Evolutionary conservation across 805 yeast genomes (phyloP).

Genomic region (Yarrowia bubula): DNA sequence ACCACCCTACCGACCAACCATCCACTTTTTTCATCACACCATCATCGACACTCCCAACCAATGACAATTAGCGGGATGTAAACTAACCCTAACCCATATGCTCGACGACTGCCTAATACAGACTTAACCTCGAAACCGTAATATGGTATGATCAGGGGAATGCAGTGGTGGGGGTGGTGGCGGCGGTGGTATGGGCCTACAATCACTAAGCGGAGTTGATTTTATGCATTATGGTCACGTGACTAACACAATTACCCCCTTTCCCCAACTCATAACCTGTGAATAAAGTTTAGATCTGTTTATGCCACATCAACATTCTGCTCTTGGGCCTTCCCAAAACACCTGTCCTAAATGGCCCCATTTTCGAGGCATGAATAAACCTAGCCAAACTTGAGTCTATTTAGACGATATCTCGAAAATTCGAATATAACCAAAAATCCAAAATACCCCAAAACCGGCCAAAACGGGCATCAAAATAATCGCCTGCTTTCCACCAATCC

Average conservation of each 20-base stretch:
- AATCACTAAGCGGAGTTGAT: too few relatives aligned
- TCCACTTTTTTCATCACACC: background rate
- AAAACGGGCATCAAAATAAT: background rate
- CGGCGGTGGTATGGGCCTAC: too few relatives aligned
- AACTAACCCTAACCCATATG: conserved; percentile 7
- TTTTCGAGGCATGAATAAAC: too few relatives aligned
- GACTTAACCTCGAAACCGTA: background rate
- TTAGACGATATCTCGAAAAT: too few relatives aligned
- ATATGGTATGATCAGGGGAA: background rate
- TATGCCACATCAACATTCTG: too few relatives aligned
- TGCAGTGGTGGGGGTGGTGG: background rate
- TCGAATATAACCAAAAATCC: too few relatives aligned
- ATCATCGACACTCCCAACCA: conserved; percentile 18
- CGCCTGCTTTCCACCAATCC: background rate
- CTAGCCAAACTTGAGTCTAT: too few relatives aligned
- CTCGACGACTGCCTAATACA: background rate
- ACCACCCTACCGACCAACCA: too few relatives aligned
- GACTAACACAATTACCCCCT: too few relatives aligned
- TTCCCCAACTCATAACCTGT: background rate
- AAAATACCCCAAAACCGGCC: background rate
- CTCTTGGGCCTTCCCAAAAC: too few relatives aligned
- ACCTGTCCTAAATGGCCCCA: too few relatives aligned
- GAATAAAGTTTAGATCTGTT: background rate
- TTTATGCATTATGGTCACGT: too few relatives aligned
- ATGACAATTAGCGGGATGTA: conserved; percentile 8